phyloP scores from a whole-genome alignment of 2,329 filamentous ascomycete species.

The Ceratocystis lukuohia region DNA sequence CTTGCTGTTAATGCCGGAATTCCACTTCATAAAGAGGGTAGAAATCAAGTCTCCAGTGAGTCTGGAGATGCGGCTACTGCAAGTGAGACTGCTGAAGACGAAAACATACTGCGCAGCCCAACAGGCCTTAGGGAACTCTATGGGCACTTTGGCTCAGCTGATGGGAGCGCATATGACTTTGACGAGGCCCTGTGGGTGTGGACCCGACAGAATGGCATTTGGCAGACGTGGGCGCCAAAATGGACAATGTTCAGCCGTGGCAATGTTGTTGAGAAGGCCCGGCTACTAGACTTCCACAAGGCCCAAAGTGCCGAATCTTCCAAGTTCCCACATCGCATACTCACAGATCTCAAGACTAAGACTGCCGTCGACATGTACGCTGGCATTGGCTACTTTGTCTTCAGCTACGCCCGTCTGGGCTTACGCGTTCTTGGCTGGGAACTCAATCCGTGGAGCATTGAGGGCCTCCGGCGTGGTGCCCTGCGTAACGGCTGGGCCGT shows the following conservation, averaged over 20 bases:
- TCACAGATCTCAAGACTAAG: slow-evolving; percentile 1
- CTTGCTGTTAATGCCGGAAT: slow-evolving; percentile 51
- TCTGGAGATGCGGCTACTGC: slow-evolving; percentile 9
- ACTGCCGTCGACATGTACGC: slow-evolving; percentile 69
- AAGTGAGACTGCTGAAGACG: slow-evolving; percentile 23
- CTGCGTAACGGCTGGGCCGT: slow-evolving; percentile 52
- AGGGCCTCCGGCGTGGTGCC: slow-evolving; percentile 67
- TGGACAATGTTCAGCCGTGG: slow-evolving; percentile 93
- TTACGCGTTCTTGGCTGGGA: slow-evolving; percentile 76
- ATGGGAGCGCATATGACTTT: slow-evolving; percentile 39
- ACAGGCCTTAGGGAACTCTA: slow-evolving; percentile 54
- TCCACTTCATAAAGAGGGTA: slow-evolving; percentile 29
- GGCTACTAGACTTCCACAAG: slow-evolving; percentile 46
- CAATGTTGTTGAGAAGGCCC: slow-evolving; percentile 77
- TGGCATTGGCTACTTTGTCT: slow-evolving; percentile 88
- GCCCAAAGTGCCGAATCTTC: slow-evolving; percentile 5
- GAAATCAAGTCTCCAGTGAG: background rate
- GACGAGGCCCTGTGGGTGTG: slow-evolving; percentile 61
- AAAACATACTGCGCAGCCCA: slow-evolving; percentile 65
- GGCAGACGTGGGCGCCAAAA: slow-evolving; percentile 73
- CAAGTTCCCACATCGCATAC: background rate
- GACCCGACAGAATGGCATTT: slow-evolving; percentile 64
- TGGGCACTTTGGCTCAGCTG: slow-evolving; percentile 58
- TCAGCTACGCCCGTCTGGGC: slow-evolving; percentile 63
- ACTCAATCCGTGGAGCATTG: slow-evolving; percentile 75